These are phyloP conservation scores for Lobulomyces angularis DNA, from an alignment of 192 early-diverging fungal genomes.

Conservation along the genomic window DNA sequence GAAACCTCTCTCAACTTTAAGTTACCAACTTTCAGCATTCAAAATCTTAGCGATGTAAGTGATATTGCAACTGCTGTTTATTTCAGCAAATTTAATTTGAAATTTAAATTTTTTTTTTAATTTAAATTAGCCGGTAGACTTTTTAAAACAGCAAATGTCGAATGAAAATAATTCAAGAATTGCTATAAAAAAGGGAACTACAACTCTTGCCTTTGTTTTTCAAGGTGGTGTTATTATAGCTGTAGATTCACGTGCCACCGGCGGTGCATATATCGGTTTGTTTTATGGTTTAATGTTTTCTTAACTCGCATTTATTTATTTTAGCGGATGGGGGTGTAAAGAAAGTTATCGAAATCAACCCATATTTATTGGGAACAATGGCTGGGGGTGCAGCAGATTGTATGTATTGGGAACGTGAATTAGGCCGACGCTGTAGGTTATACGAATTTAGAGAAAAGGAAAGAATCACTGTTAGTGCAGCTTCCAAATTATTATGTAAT, in stretches of 20 bases:
- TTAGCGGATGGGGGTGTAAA: conserved; percentile 35
- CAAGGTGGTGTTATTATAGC: conserved; percentile 85
- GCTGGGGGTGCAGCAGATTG: conserved; percentile 99
- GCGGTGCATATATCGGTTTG: conserved; percentile 78
- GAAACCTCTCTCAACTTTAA: too few relatives aligned
- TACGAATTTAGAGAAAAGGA: conserved; percentile 97
- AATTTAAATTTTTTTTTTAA: background rate
- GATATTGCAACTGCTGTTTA: too few relatives aligned
- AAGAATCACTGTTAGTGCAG: conserved; percentile 93
- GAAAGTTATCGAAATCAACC: conserved; percentile 99
- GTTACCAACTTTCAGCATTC: too few relatives aligned
- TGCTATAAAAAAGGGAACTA: conserved; percentile 92
- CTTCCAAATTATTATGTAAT: conserved; percentile 91
- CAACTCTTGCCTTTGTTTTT: conserved; percentile 96
- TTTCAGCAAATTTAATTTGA: too few relatives aligned
- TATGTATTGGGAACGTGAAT: conserved; percentile 93
- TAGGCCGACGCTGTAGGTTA: conserved; percentile 82
- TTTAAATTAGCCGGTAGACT: conserved; percentile 62
- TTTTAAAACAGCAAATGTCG: conserved; percentile 65
- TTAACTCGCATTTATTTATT: conserved; percentile 2
- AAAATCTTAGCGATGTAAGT: too few relatives aligned
- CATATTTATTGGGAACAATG: conserved; percentile 95
- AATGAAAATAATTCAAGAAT: conserved; percentile 64
- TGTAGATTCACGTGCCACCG: conserved; percentile 91
- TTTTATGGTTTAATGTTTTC: background rate